A percentile compares a stretch with the other conserved stretches of the same genome.
phyloP scores from a whole-genome alignment of 345 rosid genomes.

The Citropsis articulata region DNA sequence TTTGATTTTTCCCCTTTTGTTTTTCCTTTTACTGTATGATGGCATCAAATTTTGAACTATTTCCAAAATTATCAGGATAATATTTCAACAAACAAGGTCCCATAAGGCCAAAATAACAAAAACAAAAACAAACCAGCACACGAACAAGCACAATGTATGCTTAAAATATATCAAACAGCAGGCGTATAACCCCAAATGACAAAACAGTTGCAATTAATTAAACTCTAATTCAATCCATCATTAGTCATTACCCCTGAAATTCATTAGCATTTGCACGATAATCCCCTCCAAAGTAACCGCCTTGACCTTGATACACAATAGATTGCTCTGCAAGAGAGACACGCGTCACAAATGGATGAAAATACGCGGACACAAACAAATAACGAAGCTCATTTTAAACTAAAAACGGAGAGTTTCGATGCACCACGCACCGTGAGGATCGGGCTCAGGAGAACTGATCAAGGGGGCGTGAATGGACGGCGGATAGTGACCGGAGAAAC shows the following conservation, averaged over 20 bases:
- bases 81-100: not conserved
- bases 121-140: not conserved
- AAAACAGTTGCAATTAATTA: not conserved
- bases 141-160: not conserved
- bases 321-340: constrained; percentile 56
- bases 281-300: constrained; percentile 52
- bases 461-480: constrained; percentile 73
- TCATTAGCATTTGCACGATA: constrained; percentile 36
- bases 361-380: not conserved
- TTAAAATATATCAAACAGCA: not conserved
- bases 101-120: not conserved
- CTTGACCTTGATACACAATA: constrained; percentile 42
- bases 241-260: constrained; percentile 40
- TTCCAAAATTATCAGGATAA: not conserved
- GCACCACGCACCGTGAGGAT: constrained; percentile 42
- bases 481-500: constrained; percentile 55
- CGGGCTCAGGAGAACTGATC: constrained; percentile 60
- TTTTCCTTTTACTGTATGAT: too few relatives aligned
- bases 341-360: not conserved
- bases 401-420: not conserved
- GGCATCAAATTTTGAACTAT: not conserved
- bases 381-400: not conserved
- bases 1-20: not conserved
- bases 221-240: not conserved
- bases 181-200: not conserved